phyloP scores from a whole-genome alignment of 257 asterid species.

The Prunella vulgaris region DNA sequence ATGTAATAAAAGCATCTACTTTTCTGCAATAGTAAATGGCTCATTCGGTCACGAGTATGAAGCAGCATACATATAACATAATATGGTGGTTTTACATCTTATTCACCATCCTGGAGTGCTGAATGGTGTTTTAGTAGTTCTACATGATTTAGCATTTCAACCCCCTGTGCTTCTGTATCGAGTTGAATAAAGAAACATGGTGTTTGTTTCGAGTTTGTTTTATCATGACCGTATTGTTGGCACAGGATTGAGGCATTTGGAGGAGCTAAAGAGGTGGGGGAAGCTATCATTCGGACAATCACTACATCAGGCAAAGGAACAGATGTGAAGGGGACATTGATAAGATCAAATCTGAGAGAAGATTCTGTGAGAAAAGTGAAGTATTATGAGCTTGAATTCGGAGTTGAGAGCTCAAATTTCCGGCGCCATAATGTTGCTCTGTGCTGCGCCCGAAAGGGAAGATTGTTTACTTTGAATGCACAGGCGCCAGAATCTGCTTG shows the following conservation, averaged over 20 bases:
- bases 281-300: constrained; percentile 47
- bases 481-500: constrained; percentile 77
- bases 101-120: background rate
- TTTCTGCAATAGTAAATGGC: background rate
- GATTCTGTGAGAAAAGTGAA: constrained; percentile 39
- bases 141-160: background rate
- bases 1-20: background rate
- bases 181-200: background rate
- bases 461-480: constrained; percentile 63
- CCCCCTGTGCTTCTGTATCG: background rate
- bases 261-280: constrained; percentile 79
- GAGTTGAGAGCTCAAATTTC: constrained; percentile 56
- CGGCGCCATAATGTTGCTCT: constrained; percentile 70
- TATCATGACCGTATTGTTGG: background rate
- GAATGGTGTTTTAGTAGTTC: background rate
- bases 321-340: constrained; percentile 48
- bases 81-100: background rate
- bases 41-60: too few species aligned
- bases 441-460: constrained; percentile 63
- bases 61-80: background rate
- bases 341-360: constrained; percentile 47
- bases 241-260: constrained; percentile 82
- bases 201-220: background rate
- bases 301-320: constrained; percentile 41
- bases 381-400: constrained; percentile 67